Evolutionary conservation across 768 basidiomycete genomes (phyloP).

Genomic region (Trametes cinnabarina): DNA sequence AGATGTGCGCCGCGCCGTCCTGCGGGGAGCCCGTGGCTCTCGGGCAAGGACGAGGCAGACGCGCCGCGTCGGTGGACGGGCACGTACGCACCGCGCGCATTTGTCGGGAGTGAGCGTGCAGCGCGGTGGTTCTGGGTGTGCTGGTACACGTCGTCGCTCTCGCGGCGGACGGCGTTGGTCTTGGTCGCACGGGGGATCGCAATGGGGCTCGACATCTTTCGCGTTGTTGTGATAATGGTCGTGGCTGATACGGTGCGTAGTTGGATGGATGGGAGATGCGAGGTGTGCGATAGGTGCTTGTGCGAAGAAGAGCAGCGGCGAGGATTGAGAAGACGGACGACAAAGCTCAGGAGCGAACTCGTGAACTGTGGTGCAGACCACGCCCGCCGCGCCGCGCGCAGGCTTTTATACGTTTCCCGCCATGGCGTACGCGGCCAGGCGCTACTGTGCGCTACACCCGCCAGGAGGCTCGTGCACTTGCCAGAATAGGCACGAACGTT

Average conservation of each 20-base stretch:
- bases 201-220: conserved; percentile 24
- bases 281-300: background rate
- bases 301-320: too few species aligned
- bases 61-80: conserved; percentile 23
- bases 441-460: too few species aligned
- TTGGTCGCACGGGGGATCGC: conserved; percentile 17
- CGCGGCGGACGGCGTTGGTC: background rate
- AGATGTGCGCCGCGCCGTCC: background rate
- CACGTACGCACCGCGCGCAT: conserved; percentile 17
- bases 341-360: conserved; percentile 5
- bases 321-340: background rate
- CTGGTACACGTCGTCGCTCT: conserved; percentile 8
- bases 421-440: background rate
- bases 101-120: conserved; percentile 1
- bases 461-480: too few species aligned
- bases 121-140: background rate
- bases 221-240: background rate
- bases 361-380: conserved; percentile 6
- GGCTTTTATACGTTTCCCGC: background rate
- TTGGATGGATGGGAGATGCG: background rate
- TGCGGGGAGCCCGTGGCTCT: conserved; percentile 3
- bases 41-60: conserved; percentile 11
- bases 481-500: background rate
- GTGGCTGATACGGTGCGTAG: background rate
- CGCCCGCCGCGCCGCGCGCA: background rate